phyloP scores from a whole-genome alignment of 2,329 filamentous ascomycete species.

The Colletotrichum echinochloae region DNA sequence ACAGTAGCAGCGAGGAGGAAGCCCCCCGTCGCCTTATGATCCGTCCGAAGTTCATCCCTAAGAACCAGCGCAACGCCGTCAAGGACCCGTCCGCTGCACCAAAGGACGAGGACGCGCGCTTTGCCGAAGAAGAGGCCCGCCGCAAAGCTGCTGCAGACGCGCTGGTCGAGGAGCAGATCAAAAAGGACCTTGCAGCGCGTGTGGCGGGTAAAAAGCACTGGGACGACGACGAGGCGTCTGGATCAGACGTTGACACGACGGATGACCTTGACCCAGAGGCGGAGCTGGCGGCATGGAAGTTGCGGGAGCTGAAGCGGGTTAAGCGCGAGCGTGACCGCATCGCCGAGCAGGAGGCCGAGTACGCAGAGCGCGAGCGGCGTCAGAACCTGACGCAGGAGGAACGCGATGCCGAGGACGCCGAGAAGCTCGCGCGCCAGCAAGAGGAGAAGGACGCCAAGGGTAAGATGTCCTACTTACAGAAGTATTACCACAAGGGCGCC shows the following conservation, averaged over 20 bases:
- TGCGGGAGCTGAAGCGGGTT: slow-evolving; percentile 89
- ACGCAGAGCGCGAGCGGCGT: slow-evolving; percentile 89
- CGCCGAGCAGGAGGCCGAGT: slow-evolving; percentile 84
- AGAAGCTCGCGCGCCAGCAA: slow-evolving; percentile 80
- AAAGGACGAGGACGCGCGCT: slow-evolving; percentile 51
- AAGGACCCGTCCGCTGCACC: slow-evolving; percentile 44
- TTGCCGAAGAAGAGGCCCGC: slow-evolving; percentile 70
- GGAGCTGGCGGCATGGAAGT: slow-evolving; percentile 92
- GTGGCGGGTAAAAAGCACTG: slow-evolving; percentile 85
- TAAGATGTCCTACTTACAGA: slow-evolving; percentile 91
- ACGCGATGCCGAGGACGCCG: slow-evolving; percentile 85
- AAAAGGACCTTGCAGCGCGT: slow-evolving; percentile 81
- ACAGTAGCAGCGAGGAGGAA: slow-evolving; percentile 67
- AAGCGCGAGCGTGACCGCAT: slow-evolving; percentile 89
- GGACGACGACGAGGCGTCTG: slow-evolving; percentile 75
- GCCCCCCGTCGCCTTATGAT: slow-evolving; percentile 69
- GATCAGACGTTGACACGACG: slow-evolving; percentile 86
- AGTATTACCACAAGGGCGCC: slow-evolving; percentile 96
- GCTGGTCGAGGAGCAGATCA: slow-evolving; percentile 89
- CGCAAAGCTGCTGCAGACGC: slow-evolving; percentile 80
- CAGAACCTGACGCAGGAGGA: slow-evolving; percentile 89
- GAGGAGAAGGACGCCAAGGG: slow-evolving; percentile 83
- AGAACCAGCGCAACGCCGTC: slow-evolving; percentile 61
- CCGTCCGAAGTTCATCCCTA: slow-evolving; percentile 73
- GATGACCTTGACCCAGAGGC: slow-evolving; percentile 89